Percentiles rank a stretch among this genome's conserved stretches.
These are phyloP conservation scores for Lentinula lateritia DNA, from an alignment of 768 basidiomycete species.

Conservation along the genomic window DNA sequence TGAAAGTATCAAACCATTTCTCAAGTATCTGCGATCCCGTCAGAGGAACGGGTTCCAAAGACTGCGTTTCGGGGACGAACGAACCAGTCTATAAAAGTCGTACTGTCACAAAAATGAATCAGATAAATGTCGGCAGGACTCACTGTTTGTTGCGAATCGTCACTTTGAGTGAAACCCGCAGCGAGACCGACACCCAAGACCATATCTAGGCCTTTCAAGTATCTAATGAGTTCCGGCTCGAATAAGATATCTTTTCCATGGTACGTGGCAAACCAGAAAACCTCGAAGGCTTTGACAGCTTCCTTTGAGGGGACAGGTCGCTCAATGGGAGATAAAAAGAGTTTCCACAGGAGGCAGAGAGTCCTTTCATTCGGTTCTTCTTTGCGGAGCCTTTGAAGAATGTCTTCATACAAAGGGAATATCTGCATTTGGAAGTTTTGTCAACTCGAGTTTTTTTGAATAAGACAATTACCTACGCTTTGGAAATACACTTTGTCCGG, in stretches of 20 bases:
- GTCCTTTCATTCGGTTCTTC: constrained; percentile 11
- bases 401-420: constrained; percentile 12
- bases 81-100: not conserved
- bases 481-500: constrained; percentile 29
- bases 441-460: not conserved
- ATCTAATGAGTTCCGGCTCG: constrained; percentile 25
- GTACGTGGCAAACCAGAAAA: constrained; percentile 34
- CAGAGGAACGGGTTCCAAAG: not conserved
- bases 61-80: not conserved
- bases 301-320: constrained; percentile 29
- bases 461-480: constrained; percentile 20
- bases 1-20: not conserved
- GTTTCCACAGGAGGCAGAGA: constrained; percentile 18
- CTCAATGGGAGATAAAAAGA: constrained; percentile 31
- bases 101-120: not conserved
- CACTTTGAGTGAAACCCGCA: not conserved
- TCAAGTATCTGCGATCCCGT: not conserved
- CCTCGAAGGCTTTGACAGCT: constrained; percentile 31
- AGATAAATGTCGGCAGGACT: not conserved
- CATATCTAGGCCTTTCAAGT: constrained; percentile 22
- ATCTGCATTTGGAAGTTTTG: constrained; percentile 12
- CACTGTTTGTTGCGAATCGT: not conserved
- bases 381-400: not conserved
- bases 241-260: constrained; percentile 16
- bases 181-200: not conserved